Percentiles rank a stretch among this genome's conserved stretches.
These are phyloP conservation scores for Colletotrichum limetticola DNA, from an alignment of 2,329 filamentous ascomycete species.

Conservation along the genomic window DNA sequence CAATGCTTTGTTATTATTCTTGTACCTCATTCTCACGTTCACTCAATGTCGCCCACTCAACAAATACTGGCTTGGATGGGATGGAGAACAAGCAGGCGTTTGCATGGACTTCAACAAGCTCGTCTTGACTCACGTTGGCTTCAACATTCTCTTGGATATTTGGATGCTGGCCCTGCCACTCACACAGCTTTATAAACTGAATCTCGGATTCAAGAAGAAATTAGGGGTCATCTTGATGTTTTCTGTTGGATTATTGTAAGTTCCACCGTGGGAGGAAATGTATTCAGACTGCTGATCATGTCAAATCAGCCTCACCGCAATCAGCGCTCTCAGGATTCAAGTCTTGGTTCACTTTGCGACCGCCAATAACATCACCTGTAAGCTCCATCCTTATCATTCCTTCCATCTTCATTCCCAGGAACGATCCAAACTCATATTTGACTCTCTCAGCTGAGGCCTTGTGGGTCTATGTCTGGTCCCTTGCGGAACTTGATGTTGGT, in stretches of 20 bases:
- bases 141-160: constrained; percentile 47
- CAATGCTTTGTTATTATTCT: constrained; percentile 39
- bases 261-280: too few relatives aligned
- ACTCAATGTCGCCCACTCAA: constrained; percentile 46
- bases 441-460: background rate
- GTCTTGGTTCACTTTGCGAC: background rate
- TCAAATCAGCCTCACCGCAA: constrained; percentile 1
- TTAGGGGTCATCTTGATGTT: constrained; percentile 44
- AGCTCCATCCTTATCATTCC: background rate
- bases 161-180: constrained; percentile 45
- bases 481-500: background rate
- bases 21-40: constrained; percentile 42
- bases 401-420: too few relatives aligned
- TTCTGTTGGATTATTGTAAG: constrained; percentile 38
- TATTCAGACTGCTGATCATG: background rate
- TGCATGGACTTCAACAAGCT: constrained; percentile 42
- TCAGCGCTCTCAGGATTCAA: background rate
- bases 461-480: constrained; percentile 3
- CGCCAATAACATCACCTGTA: background rate
- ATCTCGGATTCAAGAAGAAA: constrained; percentile 44
- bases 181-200: constrained; percentile 44
- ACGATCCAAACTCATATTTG: background rate
- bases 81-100: constrained; percentile 44
- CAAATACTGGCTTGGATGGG: constrained; percentile 47
- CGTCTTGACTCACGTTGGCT: constrained; percentile 34